Conservation (phyloP, 1,284 basidiomycete genomes). For the Peniophora sp. region DNA sequence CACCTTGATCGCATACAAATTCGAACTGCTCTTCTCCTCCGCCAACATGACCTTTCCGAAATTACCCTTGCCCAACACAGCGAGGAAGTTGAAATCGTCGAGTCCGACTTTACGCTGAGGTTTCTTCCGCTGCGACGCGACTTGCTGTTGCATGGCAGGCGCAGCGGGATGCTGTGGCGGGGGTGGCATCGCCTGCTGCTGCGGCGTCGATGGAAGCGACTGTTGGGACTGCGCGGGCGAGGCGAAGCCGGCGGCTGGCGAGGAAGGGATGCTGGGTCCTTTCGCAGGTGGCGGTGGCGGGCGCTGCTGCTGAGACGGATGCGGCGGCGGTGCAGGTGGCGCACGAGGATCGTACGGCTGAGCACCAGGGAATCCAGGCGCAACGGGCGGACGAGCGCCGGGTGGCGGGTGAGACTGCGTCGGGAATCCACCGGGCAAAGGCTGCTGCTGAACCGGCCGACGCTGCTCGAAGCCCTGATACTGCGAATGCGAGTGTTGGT, state of each 20-base stretch:
- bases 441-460: conserved; percentile 10
- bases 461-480: conserved; percentile 7
- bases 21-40: conserved; percentile 90
- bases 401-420: conserved; percentile 8
- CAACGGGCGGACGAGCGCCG: conserved; percentile 12
- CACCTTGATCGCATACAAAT: conserved; percentile 98
- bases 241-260: conserved; percentile 6
- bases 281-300: conserved; percentile 9
- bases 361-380: conserved; percentile 10
- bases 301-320: conserved; percentile 1
- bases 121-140: conserved; percentile 14
- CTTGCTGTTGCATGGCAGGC: conserved; percentile 17
- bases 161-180: conserved; percentile 9
- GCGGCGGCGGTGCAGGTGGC: too few relatives aligned
- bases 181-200: conserved; percentile 19
- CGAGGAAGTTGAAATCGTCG: conserved; percentile 99
- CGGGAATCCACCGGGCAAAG: conserved; percentile 11
- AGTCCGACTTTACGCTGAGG: conserved; percentile 86
- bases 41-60: conserved; percentile 99
- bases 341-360: not conserved
- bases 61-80: conserved; percentile 98
- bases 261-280: conserved; percentile 12
- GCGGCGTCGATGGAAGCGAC: conserved; percentile 26
- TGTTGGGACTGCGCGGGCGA: conserved; percentile 21
- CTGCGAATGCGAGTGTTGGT: conserved; percentile 7